A percentile compares a stretch with the other conserved stretches of the same genome.
These are phyloP conservation scores for Cryphonectria nitschkei DNA, from an alignment of 2,329 filamentous ascomycete genomes.

Conservation along the genomic window DNA sequence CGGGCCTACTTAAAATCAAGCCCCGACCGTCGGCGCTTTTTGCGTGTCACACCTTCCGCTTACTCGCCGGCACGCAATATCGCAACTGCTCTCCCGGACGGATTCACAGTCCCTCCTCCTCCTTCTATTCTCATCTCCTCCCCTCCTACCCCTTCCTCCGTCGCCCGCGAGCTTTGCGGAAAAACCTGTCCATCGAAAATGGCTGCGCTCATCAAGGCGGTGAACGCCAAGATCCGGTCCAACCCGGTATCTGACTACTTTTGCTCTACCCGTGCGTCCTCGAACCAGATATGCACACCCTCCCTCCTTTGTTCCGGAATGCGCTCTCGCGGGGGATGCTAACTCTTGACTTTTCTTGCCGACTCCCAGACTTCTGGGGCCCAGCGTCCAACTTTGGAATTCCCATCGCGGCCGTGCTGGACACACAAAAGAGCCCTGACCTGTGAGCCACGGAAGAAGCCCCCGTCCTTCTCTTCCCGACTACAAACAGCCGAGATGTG, in stretches of 20 bases:
- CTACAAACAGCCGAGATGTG: not conserved
- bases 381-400: conserved; percentile 88
- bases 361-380: conserved; percentile 81
- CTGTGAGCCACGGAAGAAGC: conserved; percentile 57
- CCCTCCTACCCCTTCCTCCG: not conserved
- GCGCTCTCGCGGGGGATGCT: not conserved
- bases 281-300: not conserved
- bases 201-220: conserved; percentile 70
- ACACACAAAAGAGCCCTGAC: conserved; percentile 83
- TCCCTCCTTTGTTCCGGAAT: not conserved
- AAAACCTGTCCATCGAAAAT: conserved; percentile 2
- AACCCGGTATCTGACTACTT: conserved; percentile 79
- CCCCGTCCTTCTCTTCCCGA: not conserved
- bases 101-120: not conserved
- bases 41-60: not conserved
- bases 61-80: not conserved
- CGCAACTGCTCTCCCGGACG: not conserved
- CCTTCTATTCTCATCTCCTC: not conserved
- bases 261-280: conserved; percentile 82
- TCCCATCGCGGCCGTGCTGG: conserved; percentile 78
- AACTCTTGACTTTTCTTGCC: not conserved
- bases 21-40: not conserved
- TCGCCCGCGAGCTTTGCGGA: not conserved
- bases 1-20: not conserved
- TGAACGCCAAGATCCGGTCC: conserved; percentile 84